A percentile compares a stretch with the other conserved stretches of the same genome.
Evolutionary conservation across 2,329 filamentous ascomycete species (phyloP).

Genomic region (Colletotrichum musicola): DNA sequence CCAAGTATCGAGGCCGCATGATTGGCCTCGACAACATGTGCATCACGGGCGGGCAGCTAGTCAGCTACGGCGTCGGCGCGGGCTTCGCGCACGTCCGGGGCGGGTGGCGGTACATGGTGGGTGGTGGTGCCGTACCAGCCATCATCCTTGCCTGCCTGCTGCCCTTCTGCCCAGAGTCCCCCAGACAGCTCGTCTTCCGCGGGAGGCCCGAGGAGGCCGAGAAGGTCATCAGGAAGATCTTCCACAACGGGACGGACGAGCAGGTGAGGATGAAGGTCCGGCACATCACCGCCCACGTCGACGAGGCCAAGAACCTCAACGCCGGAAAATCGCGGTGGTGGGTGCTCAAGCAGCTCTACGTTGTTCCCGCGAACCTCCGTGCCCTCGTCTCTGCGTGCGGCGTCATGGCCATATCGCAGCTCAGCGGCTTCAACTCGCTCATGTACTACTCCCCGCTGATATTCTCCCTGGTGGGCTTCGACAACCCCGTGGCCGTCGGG

Average conservation of each 20-base stretch:
- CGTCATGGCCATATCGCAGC: conserved; percentile 66
- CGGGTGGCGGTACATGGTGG: conserved; percentile 66
- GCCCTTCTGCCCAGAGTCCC: conserved; percentile 61
- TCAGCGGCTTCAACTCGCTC: conserved; percentile 65
- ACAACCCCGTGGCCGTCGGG: conserved; percentile 60
- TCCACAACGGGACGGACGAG: conserved; percentile 54
- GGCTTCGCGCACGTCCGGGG: conserved; percentile 53
- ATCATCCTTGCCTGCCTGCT: conserved; percentile 58
- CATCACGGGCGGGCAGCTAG: conserved; percentile 56
- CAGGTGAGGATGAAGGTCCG: conserved; percentile 59
- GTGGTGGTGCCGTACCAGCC: conserved; percentile 59
- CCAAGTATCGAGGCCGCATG: conserved; percentile 62
- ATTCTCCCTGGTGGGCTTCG: conserved; percentile 61
- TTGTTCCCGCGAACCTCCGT: conserved; percentile 56
- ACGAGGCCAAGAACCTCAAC: conserved; percentile 53
- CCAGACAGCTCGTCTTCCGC: conserved; percentile 60
- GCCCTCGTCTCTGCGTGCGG: conserved; percentile 60
- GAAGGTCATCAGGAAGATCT: conserved; percentile 53
- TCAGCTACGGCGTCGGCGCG: conserved; percentile 56
- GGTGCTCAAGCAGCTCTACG: conserved; percentile 60
- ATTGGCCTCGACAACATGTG: conserved; percentile 62
- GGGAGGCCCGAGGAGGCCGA: conserved; percentile 54
- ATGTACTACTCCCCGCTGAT: conserved; percentile 64
- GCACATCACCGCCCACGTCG: conserved; percentile 54
- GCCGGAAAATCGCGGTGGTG: conserved; percentile 56